Base-by-base conservation (phyloP, 1,284 basidiomycete species). In the Ceratobasidium sp. region DNA sequence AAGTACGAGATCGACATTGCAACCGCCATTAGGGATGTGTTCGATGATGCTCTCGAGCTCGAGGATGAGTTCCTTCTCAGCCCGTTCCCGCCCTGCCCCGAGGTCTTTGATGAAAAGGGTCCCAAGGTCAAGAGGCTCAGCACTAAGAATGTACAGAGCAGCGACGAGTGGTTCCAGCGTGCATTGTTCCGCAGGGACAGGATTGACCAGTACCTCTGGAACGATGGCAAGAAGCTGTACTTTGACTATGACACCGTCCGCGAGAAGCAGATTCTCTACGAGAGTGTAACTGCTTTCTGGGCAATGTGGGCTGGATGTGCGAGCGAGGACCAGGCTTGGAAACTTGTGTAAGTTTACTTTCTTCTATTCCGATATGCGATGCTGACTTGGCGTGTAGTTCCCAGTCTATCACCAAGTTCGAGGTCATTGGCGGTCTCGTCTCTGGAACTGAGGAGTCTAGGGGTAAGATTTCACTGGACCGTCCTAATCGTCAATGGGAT, bases 401-500 rank as follows among this genome's bases (percentile, higher is more conserved):
- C 27, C 83, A 91, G 68, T 94, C 93, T 23, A 78, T 99, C 75
- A 88, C 89, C 80, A 97, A 97, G 81, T 98, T 99, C 74, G 96
- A 99, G 78, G 95, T 93, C 19, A 84, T 94, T 11, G 96, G 96
- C 44, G 96, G 96, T n/a, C 82, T 99, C 21, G 93, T 97, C 3
- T 93, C 95, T 11, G 96, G 96, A 64, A 98, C 97, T 0, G 96
- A 98, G 75, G 93, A 95, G 78, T 98, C 95, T 54, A 85, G 96
- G 70, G 96, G 96, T 53, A 91, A 91, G 77, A 95, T 99, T 72
- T 95, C 94, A 14, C 82, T 98, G 62, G 93, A 97, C 76, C 84
- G 96, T 54, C 97, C 97, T n/a, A 98, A 98, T 80, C 91, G 97
- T 74, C 97, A 98, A 77, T 98, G 96, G 96, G 96, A 92, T 76